Evolutionary conservation across 495 filamentous ascomycete species (phyloP).

Genomic region (Aspergillus heteromorphus): DNA sequence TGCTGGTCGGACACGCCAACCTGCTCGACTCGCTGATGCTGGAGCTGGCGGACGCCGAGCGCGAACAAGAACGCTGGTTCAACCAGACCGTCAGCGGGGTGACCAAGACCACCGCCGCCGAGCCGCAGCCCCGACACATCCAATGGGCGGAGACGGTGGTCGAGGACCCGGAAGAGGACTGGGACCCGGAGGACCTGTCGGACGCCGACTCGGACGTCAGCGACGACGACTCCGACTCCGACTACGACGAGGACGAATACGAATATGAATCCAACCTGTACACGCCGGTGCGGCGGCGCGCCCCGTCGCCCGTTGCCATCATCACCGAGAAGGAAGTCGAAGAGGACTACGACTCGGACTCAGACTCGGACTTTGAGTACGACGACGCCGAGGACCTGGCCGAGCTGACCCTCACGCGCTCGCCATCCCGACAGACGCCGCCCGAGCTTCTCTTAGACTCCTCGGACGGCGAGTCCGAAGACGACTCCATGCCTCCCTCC

Average conservation of each 20-base stretch:
- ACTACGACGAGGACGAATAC: conserved; percentile 52
- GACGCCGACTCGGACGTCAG: conserved; percentile 49
- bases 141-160: conserved; percentile 81
- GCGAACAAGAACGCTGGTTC: conserved; percentile 97
- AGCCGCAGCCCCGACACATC: conserved; percentile 64
- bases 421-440: conserved; percentile 66
- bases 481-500: conserved; percentile 78
- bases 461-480: conserved; percentile 62
- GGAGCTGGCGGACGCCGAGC: conserved; percentile 88
- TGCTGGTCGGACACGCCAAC: conserved; percentile 96
- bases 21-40: conserved; percentile 94
- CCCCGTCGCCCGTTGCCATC: conserved; percentile 33
- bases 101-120: conserved; percentile 44
- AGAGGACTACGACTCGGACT: conserved; percentile 46
- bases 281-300: conserved; percentile 34
- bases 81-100: conserved; percentile 86
- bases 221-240: conserved; percentile 48
- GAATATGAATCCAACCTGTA: conserved; percentile 44
- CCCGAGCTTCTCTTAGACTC: conserved; percentile 71
- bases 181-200: conserved; percentile 58
- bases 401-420: conserved; percentile 64
- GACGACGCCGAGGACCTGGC: conserved; percentile 62
- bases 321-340: conserved; percentile 43
- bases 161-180: conserved; percentile 70
- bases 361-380: conserved; percentile 51